Conservation (phyloP, 2,329 filamentous ascomycete species). For the Fusarium tupiense region DNA sequence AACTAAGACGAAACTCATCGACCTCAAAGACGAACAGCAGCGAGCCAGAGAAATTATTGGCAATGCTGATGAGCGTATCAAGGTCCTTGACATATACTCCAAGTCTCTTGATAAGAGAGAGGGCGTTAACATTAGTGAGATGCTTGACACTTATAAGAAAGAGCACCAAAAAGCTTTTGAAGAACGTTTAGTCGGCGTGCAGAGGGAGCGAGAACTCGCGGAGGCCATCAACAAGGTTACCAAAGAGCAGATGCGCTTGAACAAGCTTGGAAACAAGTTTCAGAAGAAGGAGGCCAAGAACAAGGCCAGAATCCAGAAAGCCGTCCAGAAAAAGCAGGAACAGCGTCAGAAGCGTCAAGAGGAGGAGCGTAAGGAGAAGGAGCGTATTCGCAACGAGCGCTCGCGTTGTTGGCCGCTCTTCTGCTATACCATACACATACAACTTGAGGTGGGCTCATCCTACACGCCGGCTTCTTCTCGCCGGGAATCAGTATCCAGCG, state of each 20-base stretch:
- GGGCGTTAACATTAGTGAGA: slow-evolving; percentile 48
- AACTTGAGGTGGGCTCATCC: slow-evolving; percentile 55
- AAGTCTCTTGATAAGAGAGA: slow-evolving; percentile 50
- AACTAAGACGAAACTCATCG: slow-evolving; percentile 45
- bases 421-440: slow-evolving; percentile 61
- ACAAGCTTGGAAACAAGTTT: slow-evolving; percentile 41
- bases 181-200: slow-evolving; percentile 51
- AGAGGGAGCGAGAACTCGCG: slow-evolving; percentile 46
- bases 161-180: slow-evolving; percentile 55
- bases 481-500: slow-evolving; percentile 61
- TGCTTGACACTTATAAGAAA: slow-evolving; percentile 53
- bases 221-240: slow-evolving; percentile 45
- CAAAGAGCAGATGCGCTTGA: slow-evolving; percentile 48
- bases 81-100: slow-evolving; percentile 54
- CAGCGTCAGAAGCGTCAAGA: slow-evolving; percentile 49
- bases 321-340: slow-evolving; percentile 49
- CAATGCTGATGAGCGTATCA: slow-evolving; percentile 49
- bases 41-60: slow-evolving; percentile 33
- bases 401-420: slow-evolving; percentile 61
- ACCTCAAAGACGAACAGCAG: slow-evolving; percentile 39
- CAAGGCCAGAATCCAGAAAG: slow-evolving; percentile 48
- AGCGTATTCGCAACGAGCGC: slow-evolving; percentile 54
- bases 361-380: slow-evolving; percentile 55
- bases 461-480: slow-evolving; percentile 59
- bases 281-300: slow-evolving; percentile 43